Conservation (phyloP, 148 eudicot genomes). For the Agrostemma githago region DNA sequence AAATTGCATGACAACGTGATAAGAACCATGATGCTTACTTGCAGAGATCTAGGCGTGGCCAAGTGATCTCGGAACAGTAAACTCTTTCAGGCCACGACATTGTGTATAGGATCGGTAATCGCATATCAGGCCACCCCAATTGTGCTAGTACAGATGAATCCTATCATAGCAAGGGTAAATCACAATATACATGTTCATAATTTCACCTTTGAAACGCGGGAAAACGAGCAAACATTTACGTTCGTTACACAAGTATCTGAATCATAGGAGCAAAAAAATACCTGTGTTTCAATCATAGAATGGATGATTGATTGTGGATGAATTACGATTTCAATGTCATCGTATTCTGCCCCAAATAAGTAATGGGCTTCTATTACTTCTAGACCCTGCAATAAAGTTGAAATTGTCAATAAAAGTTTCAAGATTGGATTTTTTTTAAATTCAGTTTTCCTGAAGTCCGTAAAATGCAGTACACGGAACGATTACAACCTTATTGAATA, state of each 20-base stretch:
- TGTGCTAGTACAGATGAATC: slow-evolving; percentile 97
- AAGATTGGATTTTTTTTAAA: background rate
- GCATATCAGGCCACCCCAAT: slow-evolving; percentile 99
- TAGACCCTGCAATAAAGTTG: slow-evolving; percentile 55
- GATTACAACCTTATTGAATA: slow-evolving; percentile 77
- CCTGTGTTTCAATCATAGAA: slow-evolving; percentile 99
- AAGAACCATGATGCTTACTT: slow-evolving; percentile 44
- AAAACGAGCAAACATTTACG: background rate
- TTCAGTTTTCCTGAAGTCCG: background rate
- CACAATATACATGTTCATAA: background rate
- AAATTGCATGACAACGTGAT: background rate
- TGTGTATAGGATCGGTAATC: slow-evolving; percentile 92
- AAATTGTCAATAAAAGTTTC: background rate
- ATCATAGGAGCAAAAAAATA: slow-evolving; percentile 16
- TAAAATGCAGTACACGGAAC: background rate
- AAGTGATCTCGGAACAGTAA: slow-evolving; percentile 88
- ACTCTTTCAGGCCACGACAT: slow-evolving; percentile 96
- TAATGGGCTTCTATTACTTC: slow-evolving; percentile 99
- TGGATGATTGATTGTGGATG: slow-evolving; percentile 97
- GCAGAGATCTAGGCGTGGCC: slow-evolving; percentile 99
- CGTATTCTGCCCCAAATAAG: slow-evolving; percentile 87
- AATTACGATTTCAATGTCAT: slow-evolving; percentile 87
- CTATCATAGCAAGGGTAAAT: slow-evolving; percentile 29
- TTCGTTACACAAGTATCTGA: background rate
- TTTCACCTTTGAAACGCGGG: background rate